Evolutionary conservation across 2,329 filamentous ascomycete genomes (phyloP).

Genomic region (Neonectria hederae): DNA sequence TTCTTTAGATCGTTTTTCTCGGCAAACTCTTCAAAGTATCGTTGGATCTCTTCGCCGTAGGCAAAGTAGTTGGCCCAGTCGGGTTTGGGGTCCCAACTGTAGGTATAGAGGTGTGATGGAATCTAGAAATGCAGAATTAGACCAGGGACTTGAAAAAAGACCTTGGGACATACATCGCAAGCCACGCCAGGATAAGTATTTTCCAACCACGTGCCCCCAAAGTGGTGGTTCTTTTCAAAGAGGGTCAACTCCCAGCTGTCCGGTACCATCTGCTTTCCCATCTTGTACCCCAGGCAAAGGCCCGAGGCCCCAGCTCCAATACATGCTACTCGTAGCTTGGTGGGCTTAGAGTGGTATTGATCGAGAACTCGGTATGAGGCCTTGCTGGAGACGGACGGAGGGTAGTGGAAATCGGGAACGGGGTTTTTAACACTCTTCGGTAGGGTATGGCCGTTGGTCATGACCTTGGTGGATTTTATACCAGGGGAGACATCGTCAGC

Average conservation of each 20-base stretch:
- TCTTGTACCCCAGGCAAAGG: slow-evolving; percentile 44
- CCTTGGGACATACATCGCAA: slow-evolving; percentile 60
- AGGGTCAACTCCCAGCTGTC: slow-evolving; percentile 44
- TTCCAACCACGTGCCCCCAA: slow-evolving; percentile 63
- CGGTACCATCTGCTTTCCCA: slow-evolving; percentile 42
- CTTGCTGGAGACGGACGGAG: slow-evolving; percentile 32
- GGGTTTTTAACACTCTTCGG: slow-evolving; percentile 15
- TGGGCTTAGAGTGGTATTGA: slow-evolving; percentile 49
- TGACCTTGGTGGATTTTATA: slow-evolving; percentile 13
- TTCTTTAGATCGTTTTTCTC: slow-evolving; percentile 49
- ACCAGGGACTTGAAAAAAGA: not conserved
- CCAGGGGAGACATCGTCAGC: slow-evolving; percentile 8
- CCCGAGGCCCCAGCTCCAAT: slow-evolving; percentile 45
- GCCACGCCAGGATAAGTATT: slow-evolving; percentile 59
- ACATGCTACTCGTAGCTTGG: slow-evolving; percentile 45
- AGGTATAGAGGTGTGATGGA: slow-evolving; percentile 67
- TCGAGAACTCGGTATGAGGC: slow-evolving; percentile 42
- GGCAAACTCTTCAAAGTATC: slow-evolving; percentile 55
- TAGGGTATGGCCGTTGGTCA: slow-evolving; percentile 11
- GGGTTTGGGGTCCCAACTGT: slow-evolving; percentile 66
- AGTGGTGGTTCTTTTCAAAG: slow-evolving; percentile 48
- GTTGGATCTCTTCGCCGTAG: slow-evolving; percentile 53
- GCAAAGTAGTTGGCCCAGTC: slow-evolving; percentile 55
- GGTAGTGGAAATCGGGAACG: slow-evolving; percentile 40
- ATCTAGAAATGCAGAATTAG: slow-evolving; percentile 57